Evolutionary conservation across 1,284 basidiomycete genomes (phyloP).

Genomic region (Caloboletus inedulis): DNA sequence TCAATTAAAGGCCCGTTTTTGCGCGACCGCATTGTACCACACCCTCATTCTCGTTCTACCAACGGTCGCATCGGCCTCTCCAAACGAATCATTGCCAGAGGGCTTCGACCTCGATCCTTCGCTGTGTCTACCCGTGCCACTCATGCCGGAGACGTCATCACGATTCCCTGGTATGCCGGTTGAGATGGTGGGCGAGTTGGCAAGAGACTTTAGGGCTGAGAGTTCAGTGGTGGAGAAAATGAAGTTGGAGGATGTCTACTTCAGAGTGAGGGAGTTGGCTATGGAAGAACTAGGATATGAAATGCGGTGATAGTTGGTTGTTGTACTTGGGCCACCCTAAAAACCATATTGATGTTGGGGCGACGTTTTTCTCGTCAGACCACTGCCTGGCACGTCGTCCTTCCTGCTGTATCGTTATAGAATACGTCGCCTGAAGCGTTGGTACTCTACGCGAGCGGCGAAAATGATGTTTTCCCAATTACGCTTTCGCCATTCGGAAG

Average conservation of each 20-base stretch:
- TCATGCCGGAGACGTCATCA: constrained; percentile 54
- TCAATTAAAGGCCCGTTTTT: constrained; percentile 63
- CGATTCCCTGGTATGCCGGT: constrained; percentile 67
- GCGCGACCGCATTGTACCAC: constrained; percentile 65
- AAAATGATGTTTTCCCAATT: constrained; percentile 55
- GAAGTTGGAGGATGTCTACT: constrained; percentile 56
- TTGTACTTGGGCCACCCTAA: not conserved
- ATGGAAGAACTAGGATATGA: constrained; percentile 41
- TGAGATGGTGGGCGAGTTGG: constrained; percentile 57
- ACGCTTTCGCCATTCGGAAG: constrained; percentile 57
- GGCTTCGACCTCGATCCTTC: constrained; percentile 53
- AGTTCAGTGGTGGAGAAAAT: constrained; percentile 52
- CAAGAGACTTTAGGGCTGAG: constrained; percentile 58
- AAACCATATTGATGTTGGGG: not conserved
- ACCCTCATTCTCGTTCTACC: constrained; percentile 53
- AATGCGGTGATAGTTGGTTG: constrained; percentile 13
- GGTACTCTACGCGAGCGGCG: constrained; percentile 48
- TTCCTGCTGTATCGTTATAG: constrained; percentile 8
- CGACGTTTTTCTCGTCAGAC: not conserved
- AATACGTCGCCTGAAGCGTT: constrained; percentile 36
- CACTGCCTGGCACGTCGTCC: not conserved
- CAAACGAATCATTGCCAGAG: constrained; percentile 39
- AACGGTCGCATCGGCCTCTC: constrained; percentile 22
- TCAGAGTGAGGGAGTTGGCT: constrained; percentile 59
- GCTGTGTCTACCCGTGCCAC: constrained; percentile 53